Evolutionary conservation across 768 basidiomycete genomes (phyloP).

Genomic region (Pluteus cervinus): DNA sequence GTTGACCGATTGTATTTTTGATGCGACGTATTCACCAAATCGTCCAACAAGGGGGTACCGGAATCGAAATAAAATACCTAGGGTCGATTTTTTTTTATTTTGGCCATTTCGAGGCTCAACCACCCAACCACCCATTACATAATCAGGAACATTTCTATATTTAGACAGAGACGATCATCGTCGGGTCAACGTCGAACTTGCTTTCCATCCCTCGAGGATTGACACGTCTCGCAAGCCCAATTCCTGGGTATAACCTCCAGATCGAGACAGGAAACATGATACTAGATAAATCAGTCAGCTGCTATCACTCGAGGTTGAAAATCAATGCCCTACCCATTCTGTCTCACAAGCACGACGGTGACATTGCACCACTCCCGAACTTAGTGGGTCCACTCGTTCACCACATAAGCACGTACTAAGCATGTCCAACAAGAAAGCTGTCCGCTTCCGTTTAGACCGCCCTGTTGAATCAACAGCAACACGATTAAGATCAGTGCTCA

Average conservation of each 20-base stretch:
- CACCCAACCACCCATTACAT: too few relatives aligned
- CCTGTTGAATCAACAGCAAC: neutral
- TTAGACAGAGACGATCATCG: conserved; percentile 10
- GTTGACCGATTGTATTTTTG: too few relatives aligned
- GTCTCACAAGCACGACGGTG: conserved; percentile 8
- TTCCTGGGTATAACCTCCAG: conserved; percentile 1
- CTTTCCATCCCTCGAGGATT: conserved; percentile 2
- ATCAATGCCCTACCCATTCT: conserved; percentile 7
- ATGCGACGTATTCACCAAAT: too few relatives aligned
- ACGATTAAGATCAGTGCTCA: too few relatives aligned
- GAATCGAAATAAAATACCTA: conserved; percentile 8
- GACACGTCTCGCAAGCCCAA: conserved; percentile 9
- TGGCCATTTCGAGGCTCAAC: conserved; percentile 4
- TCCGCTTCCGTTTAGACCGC: neutral
- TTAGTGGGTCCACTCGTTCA: neutral
- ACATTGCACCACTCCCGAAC: neutral
- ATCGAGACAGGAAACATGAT: conserved; percentile 6
- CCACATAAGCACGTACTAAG: conserved; percentile 6
- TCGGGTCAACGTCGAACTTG: neutral
- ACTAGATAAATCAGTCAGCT: conserved; percentile 5
- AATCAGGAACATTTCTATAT: conserved; percentile 13
- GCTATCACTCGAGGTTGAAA: neutral
- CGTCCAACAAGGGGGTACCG: conserved; percentile 10
- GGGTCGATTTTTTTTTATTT: conserved; percentile 10
- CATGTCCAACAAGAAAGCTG: neutral